Percentiles rank a stretch among this genome's conserved stretches.
Conservation (phyloP, 2,329 filamentous ascomycete species). For the Arachnopeziza araneosa region DNA sequence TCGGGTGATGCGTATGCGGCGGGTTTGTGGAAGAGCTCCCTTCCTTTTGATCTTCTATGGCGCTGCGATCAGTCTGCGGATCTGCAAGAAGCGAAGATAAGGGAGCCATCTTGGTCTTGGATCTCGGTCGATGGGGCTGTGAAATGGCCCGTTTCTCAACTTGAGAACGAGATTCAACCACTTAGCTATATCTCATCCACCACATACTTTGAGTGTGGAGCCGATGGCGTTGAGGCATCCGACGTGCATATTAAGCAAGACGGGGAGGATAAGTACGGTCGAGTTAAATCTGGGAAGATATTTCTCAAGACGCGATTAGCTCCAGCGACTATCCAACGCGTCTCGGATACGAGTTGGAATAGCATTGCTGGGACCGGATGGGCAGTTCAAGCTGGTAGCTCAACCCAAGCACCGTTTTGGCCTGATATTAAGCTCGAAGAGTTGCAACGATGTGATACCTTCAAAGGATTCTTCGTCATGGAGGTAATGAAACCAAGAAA, state of each 20-base stretch:
- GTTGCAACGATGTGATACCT: no score
- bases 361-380: background rate
- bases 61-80: constrained; percentile 6
- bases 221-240: background rate
- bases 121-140: constrained; percentile 9
- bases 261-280: constrained; percentile 2
- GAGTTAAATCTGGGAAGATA: background rate
- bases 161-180: constrained; percentile 1
- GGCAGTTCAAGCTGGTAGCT: background rate
- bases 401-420: constrained; percentile 4
- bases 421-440: background rate
- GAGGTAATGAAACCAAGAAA: background rate
- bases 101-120: constrained; percentile 6
- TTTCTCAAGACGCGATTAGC: background rate
- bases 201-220: constrained; percentile 6
- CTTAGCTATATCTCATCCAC: constrained; percentile 3
- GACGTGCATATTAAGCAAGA: background rate
- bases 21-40: constrained; percentile 3
- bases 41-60: constrained; percentile 9
- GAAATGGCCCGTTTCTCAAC: constrained; percentile 6
- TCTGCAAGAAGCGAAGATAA: background rate
- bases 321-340: background rate
- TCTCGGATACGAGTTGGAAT: background rate
- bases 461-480: no score
- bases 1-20: constrained; percentile 1